Percentiles rank a stretch among this genome's conserved stretches.
These are phyloP conservation scores for Trichoderma endophyticum DNA, from an alignment of 2,329 filamentous ascomycete species.

Conservation along the genomic window DNA sequence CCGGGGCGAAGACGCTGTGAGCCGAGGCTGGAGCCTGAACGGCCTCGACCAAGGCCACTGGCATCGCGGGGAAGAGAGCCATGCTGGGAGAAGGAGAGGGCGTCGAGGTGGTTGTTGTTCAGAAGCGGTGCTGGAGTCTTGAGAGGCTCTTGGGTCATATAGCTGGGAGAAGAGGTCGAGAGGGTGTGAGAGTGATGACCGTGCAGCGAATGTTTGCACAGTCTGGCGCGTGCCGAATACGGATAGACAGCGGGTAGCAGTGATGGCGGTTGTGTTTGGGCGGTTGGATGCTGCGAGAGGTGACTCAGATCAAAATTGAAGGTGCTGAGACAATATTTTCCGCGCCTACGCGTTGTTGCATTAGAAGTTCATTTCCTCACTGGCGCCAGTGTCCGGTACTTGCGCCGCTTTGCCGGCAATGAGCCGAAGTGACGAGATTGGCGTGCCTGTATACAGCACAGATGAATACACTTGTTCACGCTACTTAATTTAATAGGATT, in stretches of 20 bases:
- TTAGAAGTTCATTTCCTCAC: background rate
- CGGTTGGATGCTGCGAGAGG: conserved; percentile 13
- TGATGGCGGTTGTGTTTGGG: conserved; percentile 3
- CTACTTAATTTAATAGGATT: background rate
- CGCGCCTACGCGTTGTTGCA: conserved; percentile 24
- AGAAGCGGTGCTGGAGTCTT: conserved; percentile 45
- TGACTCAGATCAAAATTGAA: background rate
- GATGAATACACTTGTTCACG: background rate
- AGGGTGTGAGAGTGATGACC: conserved; percentile 39
- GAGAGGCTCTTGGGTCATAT: conserved; percentile 61
- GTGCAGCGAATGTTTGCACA: conserved; percentile 53
- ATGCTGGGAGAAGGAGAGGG: conserved; percentile 49
- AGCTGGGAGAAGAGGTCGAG: conserved; percentile 44
- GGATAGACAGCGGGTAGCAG: conserved; percentile 1
- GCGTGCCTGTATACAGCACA: background rate
- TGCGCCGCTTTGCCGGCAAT: conserved; percentile 28
- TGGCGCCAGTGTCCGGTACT: conserved; percentile 11
- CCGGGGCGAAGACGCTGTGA: conserved; percentile 36
- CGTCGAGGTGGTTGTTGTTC: conserved; percentile 34
- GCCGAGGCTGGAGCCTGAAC: conserved; percentile 33
- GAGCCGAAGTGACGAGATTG: conserved; percentile 25
- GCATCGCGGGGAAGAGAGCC: conserved; percentile 49
- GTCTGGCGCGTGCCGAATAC: conserved; percentile 33
- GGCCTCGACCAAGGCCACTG: conserved; percentile 36
- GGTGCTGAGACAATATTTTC: conserved; percentile 20